Conservation (phyloP, 495 filamentous ascomycete species). For the Sordaria brevicollis region DNA sequence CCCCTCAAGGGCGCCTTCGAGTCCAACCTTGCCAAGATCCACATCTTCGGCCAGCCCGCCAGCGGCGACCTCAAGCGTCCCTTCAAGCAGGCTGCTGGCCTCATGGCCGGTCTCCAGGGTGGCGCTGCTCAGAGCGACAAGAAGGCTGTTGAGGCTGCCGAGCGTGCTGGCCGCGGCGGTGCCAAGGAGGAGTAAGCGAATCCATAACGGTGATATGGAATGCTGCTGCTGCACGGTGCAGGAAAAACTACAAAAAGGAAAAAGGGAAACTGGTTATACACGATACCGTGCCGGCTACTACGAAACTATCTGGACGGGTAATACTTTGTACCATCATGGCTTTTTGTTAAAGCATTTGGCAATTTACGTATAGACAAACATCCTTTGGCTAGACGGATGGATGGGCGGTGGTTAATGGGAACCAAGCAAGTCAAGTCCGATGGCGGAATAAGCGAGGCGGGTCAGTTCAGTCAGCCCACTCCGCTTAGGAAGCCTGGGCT, state of each 20-base stretch:
- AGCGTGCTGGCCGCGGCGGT: conserved; percentile 76
- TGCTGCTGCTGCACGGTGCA: not conserved
- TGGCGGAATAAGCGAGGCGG: not conserved
- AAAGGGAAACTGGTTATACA: not conserved
- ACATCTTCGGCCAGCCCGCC: conserved; percentile 83
- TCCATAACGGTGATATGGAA: not conserved
- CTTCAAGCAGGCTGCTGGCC: conserved; percentile 77
- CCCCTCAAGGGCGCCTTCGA: conserved; percentile 93
- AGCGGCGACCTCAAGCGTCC: conserved; percentile 86
- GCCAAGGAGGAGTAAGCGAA: conserved; percentile 75
- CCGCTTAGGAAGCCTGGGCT: not conserved
- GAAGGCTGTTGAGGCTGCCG: conserved; percentile 82
- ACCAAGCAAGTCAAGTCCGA: too few relatives aligned
- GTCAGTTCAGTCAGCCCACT: not conserved
- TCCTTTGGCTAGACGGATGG: not conserved
- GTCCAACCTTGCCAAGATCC: conserved; percentile 89
- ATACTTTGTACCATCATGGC: not conserved
- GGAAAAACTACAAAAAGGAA: not conserved
- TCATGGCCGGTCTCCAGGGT: conserved; percentile 61
- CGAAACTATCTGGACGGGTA: not conserved
- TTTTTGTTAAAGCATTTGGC: not conserved
- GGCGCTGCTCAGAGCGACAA: conserved; percentile 84
- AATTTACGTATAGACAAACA: not conserved
- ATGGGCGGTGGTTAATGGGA: not conserved
- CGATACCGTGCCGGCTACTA: not conserved